Base-by-base conservation (phyloP, 495 filamentous ascomycete species). In the Parathielavia hyrcaniae region DNA sequence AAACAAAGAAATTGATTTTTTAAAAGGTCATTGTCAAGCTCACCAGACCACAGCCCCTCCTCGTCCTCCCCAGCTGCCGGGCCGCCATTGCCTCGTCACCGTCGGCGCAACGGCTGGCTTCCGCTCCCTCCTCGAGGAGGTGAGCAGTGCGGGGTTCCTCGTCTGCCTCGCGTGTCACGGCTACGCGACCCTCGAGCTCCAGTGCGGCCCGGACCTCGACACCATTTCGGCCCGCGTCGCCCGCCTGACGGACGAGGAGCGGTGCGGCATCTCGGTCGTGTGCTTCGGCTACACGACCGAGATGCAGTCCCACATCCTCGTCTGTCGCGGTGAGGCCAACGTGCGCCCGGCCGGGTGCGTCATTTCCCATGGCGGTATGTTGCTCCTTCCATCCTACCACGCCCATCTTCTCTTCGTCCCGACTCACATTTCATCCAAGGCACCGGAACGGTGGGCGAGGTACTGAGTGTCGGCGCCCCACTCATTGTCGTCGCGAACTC, bases 51-150 rank as follows among this genome's bases (percentile, higher is more conserved):
- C 38, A 39, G 36, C 17, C 9, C 35, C 5, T 11, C 35, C 50
- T 36, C 14, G 26, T 4, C 20, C 9, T 14, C 23, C 46, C 7
- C 7, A 38, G 17, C 38, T 53, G 5, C 47, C 54, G 16, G 51
- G 44, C 32, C 66, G 64, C 2, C 50, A 43, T 6, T 71, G 69
- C 67, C 86, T 97, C 55, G 87, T 97, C 26, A 97, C 93, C 0
- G 83, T 95, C 34, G 93, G 93, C 47, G 95, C 93, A 2, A 98
- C 92, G 0, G 91, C 91, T 4, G 78, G 85, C 17, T 98, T 98
- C 70, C 74, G 81, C 48, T 67, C 75, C 12, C 81, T 98, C 10
- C 73, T 96, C 44, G 68, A 77, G 20, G 82, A 88, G 47, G 75
- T 84, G n/a, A 74, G 90, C 50, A 72, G 75, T 26, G 73, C 79